Evolutionary conservation across 2,329 filamentous ascomycete species (phyloP).

Genomic region (Monilinia laxa): DNA sequence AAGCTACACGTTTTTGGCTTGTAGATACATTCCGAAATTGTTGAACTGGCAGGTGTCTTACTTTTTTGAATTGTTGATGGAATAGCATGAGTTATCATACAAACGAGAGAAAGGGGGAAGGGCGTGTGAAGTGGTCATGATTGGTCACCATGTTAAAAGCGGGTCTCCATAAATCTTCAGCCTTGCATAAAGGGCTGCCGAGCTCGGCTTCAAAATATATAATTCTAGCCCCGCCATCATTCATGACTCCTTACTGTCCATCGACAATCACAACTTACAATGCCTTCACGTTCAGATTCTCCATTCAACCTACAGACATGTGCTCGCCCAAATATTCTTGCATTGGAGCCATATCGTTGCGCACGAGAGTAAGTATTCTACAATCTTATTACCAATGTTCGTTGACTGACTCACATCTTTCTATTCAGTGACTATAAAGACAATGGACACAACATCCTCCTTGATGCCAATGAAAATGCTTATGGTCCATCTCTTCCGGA

Average conservation of each 20-base stretch:
- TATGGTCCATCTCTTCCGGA: conserved; percentile 74
- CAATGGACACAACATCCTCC: conserved; percentile 89
- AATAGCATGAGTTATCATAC: background rate
- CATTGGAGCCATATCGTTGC: conserved; percentile 76
- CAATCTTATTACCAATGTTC: background rate
- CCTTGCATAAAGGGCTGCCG: conserved; percentile 20
- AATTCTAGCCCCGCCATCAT: conserved; percentile 9
- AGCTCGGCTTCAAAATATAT: conserved; percentile 22
- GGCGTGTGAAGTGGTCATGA: background rate
- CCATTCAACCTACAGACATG: conserved; percentile 73
- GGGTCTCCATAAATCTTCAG: background rate
- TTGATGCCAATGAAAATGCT: conserved; percentile 98
- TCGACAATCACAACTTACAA: conserved; percentile 23
- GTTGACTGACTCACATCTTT: conserved; percentile 39
- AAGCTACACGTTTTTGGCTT: background rate
- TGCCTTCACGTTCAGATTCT: conserved; percentile 44
- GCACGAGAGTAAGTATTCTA: conserved; percentile 66
- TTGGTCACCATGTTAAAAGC: conserved; percentile 2
- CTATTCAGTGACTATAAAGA: conserved; percentile 89
- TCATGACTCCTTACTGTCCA: conserved; percentile 8
- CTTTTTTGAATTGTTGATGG: background rate
- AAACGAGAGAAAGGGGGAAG: conserved; percentile 13
- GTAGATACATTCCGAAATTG: no score
- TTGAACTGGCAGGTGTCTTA: background rate
- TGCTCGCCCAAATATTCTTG: conserved; percentile 73